Base-by-base conservation (phyloP, 139 green algal genomes). In the Auxenochlorella pyrenoidosa region DNA sequence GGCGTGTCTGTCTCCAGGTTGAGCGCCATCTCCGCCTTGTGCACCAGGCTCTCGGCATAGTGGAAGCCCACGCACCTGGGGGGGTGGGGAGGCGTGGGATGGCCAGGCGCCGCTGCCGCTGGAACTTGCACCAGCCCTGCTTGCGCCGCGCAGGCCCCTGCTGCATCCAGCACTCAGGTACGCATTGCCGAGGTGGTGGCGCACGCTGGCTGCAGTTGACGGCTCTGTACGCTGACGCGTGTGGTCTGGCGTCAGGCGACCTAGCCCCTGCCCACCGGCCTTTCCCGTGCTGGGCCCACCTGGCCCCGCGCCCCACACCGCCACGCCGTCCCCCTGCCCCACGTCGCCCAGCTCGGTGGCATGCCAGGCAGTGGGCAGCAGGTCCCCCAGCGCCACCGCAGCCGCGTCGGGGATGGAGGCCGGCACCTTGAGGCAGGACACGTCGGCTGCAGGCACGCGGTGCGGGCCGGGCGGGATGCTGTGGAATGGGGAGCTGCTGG, bases 221-320 rank as follows among this genome's bases (percentile, higher is more conserved):
- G n/a, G n/a, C n/a, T n/a, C n/a, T n/a, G n/a, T n/a, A n/a, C n/a
- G n/a, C n/a, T n/a, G n/a, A n/a, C n/a, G n/a, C n/a, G n/a, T n/a
- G n/a, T n/a, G n/a, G n/a, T n/a, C n/a, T n/a, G n/a, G n/a, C n/a
- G n/a, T n/a, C n/a, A n/a, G n/a, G n/a, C n/a, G n/a, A n/a, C n/a
- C n/a, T n/a, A n/a, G n/a, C n/a, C n/a, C n/a, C n/a, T n/a, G n/a
- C n/a, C n/a, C n/a, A n/a, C n/a, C n/a, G n/a, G n/a, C n/a, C n/a
- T n/a, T n/a, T n/a, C n/a, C n/a, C n/a, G n/a, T n/a, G n/a, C n/a
- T n/a, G n/a, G n/a, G n/a, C n/a, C 82, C 34, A 95, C 94, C 91
- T 72, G 94, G 94, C 0, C 94, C 94, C 34, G 92, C 91, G 22
- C 93, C 93, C 94, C 94, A 97, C 73, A 97, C 94, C 44, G 94